Percentiles rank a stretch among this genome's conserved stretches.
phyloP scores from a whole-genome alignment of 164 flowering plant genomes.

The Nymphaea colorata region DNA sequence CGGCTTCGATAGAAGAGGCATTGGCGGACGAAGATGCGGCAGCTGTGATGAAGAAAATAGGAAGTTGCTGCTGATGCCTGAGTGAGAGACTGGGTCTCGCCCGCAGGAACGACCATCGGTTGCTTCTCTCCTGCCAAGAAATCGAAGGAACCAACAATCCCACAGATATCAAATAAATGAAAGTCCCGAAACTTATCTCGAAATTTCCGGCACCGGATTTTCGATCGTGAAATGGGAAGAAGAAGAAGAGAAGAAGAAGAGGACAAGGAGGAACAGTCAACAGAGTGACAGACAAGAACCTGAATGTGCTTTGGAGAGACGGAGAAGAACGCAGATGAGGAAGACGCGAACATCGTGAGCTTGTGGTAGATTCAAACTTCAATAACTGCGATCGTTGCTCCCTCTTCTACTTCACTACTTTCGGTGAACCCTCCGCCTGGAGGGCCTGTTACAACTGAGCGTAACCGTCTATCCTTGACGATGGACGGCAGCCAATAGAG shows the following conservation, averaged over 20 bases:
- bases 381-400: too few relatives aligned
- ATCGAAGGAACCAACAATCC: neutral
- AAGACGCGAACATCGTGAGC: neutral
- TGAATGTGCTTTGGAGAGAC: neutral
- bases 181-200: neutral
- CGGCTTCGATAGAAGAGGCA: conserved; percentile 53
- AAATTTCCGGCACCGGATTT: neutral
- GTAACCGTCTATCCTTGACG: neutral
- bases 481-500: too few relatives aligned
- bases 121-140: conserved; percentile 8
- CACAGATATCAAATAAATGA: neutral
- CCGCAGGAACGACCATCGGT: conserved; percentile 16
- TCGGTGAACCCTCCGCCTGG: neutral
- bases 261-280: neutral
- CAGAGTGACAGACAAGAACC: neutral
- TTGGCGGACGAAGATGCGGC: conserved; percentile 17
- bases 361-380: neutral
- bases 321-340: neutral
- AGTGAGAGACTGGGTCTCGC: conserved; percentile 20
- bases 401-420: neutral
- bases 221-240: neutral
- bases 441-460: too few relatives aligned
- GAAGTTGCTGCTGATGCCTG: conserved; percentile 23
- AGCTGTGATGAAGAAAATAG: conserved; percentile 31
- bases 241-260: neutral